Base-by-base conservation (phyloP, 2,329 filamentous ascomycete genomes). In the Penicillium sp. region DNA sequence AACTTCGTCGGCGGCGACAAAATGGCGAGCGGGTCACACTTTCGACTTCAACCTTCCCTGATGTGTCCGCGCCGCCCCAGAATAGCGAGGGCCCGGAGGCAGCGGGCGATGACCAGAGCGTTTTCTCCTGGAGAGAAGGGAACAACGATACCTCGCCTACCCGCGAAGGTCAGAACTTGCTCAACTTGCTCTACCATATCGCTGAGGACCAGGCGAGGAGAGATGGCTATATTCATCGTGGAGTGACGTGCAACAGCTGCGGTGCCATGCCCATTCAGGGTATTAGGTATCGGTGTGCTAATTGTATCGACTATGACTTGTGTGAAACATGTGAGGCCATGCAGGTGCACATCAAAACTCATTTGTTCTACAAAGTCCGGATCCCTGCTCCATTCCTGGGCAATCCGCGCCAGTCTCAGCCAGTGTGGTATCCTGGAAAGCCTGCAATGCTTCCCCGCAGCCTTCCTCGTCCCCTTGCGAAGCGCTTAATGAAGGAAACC, bases 351-450 rank as follows among this genome's bases (percentile, higher is more conserved):
- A 85, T 83, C 65, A 95, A 93, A 70, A 96, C 91, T 1, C 94
- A 99, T 72, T 84, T 97, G 42, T 97, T 99, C 74, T 95, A 95
- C 80, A 97, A 97, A 72, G 89, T 99, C 66, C 87, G 87, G 50
- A 87, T 97, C 10, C 94, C 94, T 1, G 88, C 91, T 1, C 90
- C 92, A 0, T 88, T 90, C 28, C 85, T 96, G 51, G 88, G 88
- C 3, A 79, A 83, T 42, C 86, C 89, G 2, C 84, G 89, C 47
- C 87, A 93, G 69, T 88, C 87, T 65, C 87, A 90, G 63, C 86
- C 88, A 6, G 84, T 91, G 1, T 94, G 88, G 85, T 96, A 96
- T 69, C 89, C 91, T 1, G 92, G 92, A 41, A 89, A 95, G 64
- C 90, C 92, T 9, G 84, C 88, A 57, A 83, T 83, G 58, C 84